phyloP scores from a whole-genome alignment of 2,329 filamentous ascomycete genomes.

The Cladosporium sp. region DNA sequence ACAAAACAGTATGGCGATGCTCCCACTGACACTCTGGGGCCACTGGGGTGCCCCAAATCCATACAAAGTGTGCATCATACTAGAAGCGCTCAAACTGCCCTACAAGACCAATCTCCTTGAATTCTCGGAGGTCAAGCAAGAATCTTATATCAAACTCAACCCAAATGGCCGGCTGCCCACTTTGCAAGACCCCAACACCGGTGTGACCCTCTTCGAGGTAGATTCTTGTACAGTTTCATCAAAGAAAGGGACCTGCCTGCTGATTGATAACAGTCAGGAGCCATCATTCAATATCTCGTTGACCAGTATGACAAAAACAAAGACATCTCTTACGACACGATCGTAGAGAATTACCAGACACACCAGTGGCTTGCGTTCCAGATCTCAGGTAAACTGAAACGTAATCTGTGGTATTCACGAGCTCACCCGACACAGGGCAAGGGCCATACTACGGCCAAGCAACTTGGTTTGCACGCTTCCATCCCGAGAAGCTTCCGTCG shows the following conservation, averaged over 20 bases:
- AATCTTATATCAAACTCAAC: constrained; percentile 46
- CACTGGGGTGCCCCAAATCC: constrained; percentile 39
- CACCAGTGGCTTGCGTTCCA: constrained; percentile 40
- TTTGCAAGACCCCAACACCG: constrained; percentile 51
- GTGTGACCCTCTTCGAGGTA: constrained; percentile 43
- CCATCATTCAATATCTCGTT: constrained; percentile 36
- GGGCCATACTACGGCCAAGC: constrained; percentile 48
- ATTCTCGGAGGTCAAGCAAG: constrained; percentile 45
- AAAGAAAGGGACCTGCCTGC: too few species aligned
- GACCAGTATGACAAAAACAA: constrained; percentile 39
- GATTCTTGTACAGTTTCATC: too few species aligned
- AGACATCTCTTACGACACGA: constrained; percentile 31
- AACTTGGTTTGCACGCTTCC: constrained; percentile 46
- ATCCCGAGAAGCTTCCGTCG: constrained; percentile 45
- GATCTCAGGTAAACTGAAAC: constrained; percentile 26
- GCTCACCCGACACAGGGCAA: constrained; percentile 24
- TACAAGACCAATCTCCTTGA: constrained; percentile 42
- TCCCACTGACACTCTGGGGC: neutral
- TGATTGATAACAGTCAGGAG: constrained; percentile 28
- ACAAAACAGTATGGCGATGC: too few species aligned
- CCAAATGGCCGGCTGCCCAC: constrained; percentile 48
- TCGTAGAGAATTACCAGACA: constrained; percentile 30
- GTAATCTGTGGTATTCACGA: too few species aligned
- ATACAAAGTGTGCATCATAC: constrained; percentile 48
- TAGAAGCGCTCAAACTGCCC: constrained; percentile 48